Evolutionary conservation across 192 early-diverging fungal species (phyloP).

Genomic region (Umbelopsis isabellina): DNA sequence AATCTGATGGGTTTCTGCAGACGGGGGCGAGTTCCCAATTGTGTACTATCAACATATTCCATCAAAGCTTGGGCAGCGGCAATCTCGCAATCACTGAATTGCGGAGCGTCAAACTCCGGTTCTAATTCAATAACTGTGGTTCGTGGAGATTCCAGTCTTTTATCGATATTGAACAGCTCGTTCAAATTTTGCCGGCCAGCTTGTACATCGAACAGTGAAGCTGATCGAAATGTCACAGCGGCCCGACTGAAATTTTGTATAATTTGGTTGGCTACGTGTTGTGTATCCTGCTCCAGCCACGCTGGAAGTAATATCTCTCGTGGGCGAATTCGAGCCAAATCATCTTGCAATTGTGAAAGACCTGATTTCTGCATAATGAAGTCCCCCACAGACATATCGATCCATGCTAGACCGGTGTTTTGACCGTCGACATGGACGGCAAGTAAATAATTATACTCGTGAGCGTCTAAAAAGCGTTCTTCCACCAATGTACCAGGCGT

Average conservation of each 20-base stretch:
- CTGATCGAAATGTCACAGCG: conserved; percentile 32
- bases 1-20: conserved; percentile 67
- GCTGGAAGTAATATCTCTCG: conserved; percentile 74
- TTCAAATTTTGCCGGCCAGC: neutral
- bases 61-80: conserved; percentile 59
- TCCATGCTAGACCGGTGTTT: conserved; percentile 79
- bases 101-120: neutral
- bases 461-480: conserved; percentile 64
- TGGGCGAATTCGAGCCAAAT: conserved; percentile 84
- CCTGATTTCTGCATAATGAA: conserved; percentile 70
- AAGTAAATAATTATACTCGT: conserved; percentile 79
- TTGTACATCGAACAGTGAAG: neutral
- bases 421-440: conserved; percentile 42
- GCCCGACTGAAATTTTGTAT: conserved; percentile 6
- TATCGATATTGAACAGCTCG: neutral
- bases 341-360: conserved; percentile 53
- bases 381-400: conserved; percentile 90
- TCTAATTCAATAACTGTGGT: neutral
- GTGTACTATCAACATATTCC: conserved; percentile 74
- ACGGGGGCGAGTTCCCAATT: conserved; percentile 62
- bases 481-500: conserved; percentile 89
- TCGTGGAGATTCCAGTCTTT: neutral
- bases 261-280: conserved; percentile 22
- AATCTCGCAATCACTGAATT: conserved; percentile 24
- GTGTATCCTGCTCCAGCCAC: conserved; percentile 19